Percentiles rank a stretch among this genome's conserved stretches.
Evolutionary conservation across 2,329 filamentous ascomycete species (phyloP).

Genomic region (Pseudocercospora macadamiae): DNA sequence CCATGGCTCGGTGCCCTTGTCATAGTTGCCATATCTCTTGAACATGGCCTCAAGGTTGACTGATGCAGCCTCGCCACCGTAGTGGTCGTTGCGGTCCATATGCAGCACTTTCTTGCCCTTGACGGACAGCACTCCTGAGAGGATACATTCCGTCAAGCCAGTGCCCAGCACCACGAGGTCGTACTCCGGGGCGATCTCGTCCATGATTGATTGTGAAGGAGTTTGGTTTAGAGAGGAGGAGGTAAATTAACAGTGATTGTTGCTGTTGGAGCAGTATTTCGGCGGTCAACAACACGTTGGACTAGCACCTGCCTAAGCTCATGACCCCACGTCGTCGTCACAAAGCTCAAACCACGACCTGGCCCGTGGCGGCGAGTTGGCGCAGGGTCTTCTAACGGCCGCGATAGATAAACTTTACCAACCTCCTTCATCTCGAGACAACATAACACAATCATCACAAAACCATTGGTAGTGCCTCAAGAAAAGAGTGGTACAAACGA

Average conservation of each 20-base stretch:
- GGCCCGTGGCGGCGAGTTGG: too few species aligned
- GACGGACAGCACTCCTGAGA: slow-evolving; percentile 95
- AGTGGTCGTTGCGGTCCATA: slow-evolving; percentile 98
- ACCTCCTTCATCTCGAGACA: not conserved
- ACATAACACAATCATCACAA: not conserved
- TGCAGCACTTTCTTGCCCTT: slow-evolving; percentile 99
- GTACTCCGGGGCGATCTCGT: slow-evolving; percentile 97
- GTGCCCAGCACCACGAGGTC: slow-evolving; percentile 98
- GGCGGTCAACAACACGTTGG: not conserved
- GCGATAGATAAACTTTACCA: not conserved
- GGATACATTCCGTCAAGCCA: slow-evolving; percentile 97
- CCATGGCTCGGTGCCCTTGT: slow-evolving; percentile 84
- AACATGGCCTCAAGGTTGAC: slow-evolving; percentile 97
- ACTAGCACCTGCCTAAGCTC: too few species aligned
- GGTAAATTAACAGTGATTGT: too few species aligned
- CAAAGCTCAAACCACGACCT: too few species aligned
- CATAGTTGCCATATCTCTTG: slow-evolving; percentile 90
- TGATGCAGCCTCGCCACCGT: slow-evolving; percentile 94
- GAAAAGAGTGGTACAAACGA: too few species aligned
- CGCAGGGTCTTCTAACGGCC: too few species aligned
- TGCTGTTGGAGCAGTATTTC: not conserved
- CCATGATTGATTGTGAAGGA: slow-evolving; percentile 76
- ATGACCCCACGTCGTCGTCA: too few species aligned
- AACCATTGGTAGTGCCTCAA: not conserved
- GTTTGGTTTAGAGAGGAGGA: too few species aligned